Percentiles rank a stretch among this genome's conserved stretches.
Evolutionary conservation across 441 rosid species (phyloP).

Genomic region (Theobroma grandiflorum): DNA sequence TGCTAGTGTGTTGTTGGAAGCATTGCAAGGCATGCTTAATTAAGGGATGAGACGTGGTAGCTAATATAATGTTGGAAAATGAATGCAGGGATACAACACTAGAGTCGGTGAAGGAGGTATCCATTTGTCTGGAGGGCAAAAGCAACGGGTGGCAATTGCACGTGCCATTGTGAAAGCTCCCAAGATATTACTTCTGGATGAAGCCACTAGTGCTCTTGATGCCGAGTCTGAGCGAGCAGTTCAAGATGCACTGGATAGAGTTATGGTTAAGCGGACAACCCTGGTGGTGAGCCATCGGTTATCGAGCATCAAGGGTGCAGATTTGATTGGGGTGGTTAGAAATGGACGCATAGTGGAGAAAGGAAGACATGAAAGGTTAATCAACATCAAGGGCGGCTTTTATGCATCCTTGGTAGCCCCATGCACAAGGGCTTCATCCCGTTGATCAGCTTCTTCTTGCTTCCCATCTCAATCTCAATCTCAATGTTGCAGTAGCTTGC

Average conservation of each 20-base stretch:
- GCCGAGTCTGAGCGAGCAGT: constrained; percentile 75
- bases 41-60: too few species aligned
- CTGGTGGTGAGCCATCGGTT: constrained; percentile 72
- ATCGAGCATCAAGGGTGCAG: constrained; percentile 66
- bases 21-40: too few species aligned
- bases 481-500: too few species aligned
- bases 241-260: constrained; percentile 68
- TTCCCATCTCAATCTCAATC: too few species aligned
- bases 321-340: constrained; percentile 69
- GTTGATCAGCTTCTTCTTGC: neutral
- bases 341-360: constrained; percentile 71
- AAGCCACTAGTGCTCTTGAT: constrained; percentile 82
- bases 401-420: constrained; percentile 71
- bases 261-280: constrained; percentile 66
- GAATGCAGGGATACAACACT: constrained; percentile 68
- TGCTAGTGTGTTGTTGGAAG: too few species aligned
- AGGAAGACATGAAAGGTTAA: constrained; percentile 64
- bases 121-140: constrained; percentile 79
- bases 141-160: constrained; percentile 79
- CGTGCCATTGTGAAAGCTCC: constrained; percentile 75
- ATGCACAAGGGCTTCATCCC: constrained; percentile 39
- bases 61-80: neutral
- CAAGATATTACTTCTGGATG: constrained; percentile 61
- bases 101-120: constrained; percentile 80
- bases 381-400: constrained; percentile 54